These are phyloP conservation scores for Rhodotorula taiwanensis DNA, from an alignment of 768 basidiomycete genomes.

Conservation along the genomic window DNA sequence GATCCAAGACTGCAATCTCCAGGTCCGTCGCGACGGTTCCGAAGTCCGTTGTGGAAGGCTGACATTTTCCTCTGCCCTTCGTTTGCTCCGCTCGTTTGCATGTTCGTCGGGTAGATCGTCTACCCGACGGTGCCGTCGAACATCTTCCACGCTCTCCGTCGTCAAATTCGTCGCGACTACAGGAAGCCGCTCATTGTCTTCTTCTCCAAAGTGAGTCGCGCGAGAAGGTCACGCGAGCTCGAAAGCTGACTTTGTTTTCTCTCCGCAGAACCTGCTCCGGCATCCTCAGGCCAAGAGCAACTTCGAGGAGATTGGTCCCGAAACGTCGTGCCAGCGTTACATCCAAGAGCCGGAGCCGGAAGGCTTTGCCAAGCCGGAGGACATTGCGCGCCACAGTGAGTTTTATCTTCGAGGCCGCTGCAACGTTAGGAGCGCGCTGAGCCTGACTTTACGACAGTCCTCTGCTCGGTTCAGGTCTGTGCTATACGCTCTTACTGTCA, in stretches of 20 bases:
- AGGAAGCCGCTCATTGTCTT: constrained; percentile 92
- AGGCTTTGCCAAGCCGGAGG: constrained; percentile 64
- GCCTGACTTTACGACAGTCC: no score
- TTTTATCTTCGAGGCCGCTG: no score
- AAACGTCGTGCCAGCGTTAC: constrained; percentile 88
- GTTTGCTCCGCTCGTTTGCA: no score
- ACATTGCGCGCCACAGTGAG: constrained; percentile 80
- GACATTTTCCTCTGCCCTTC: no score
- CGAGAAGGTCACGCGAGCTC: no score
- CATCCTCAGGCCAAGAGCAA: constrained; percentile 85
- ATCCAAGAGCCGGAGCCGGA: constrained; percentile 74
- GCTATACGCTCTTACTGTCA: no score
- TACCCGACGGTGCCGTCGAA: constrained; percentile 79
- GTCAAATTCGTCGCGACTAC: constrained; percentile 90
- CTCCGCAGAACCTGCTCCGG: constrained; percentile 73
- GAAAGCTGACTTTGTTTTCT: no score
- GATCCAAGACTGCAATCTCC: constrained; percentile 99
- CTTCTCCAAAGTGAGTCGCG: constrained; percentile 75
- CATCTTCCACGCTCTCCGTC: constrained; percentile 76
- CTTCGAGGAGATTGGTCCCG: constrained; percentile 78
- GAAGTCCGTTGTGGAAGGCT: no score
- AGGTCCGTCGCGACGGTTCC: constrained; percentile 44
- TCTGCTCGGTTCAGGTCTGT: constrained; percentile 84
- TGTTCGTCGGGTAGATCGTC: no score
- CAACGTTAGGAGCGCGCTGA: no score